Evolutionary conservation across 108 stramenopile species (phyloP).

Genomic region (Bacterosira constricta): DNA sequence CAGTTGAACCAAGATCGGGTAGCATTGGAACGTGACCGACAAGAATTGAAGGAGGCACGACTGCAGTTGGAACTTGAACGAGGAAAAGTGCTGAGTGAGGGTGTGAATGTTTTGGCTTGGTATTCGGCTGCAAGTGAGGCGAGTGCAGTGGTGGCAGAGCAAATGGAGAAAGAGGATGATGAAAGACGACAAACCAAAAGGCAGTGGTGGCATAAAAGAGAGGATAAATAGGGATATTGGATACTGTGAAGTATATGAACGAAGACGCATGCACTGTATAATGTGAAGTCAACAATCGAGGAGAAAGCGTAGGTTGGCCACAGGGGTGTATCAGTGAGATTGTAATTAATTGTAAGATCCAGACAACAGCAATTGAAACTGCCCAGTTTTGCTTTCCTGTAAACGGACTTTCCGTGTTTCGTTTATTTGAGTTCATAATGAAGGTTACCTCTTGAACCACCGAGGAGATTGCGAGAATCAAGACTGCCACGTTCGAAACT

Average conservation of each 20-base stretch:
- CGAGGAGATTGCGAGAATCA: too few relatives aligned
- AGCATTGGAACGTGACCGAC: conserved; percentile 18
- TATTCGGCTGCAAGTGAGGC: conserved; percentile 16
- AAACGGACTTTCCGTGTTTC: too few relatives aligned
- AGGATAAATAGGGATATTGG: neutral
- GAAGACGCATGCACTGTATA: neutral
- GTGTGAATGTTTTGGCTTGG: conserved; percentile 40
- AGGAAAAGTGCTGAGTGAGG: conserved; percentile 29
- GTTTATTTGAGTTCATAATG: too few relatives aligned
- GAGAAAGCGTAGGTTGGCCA: too few relatives aligned
- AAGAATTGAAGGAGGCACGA: conserved; percentile 10
- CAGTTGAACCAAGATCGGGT: conserved; percentile 36
- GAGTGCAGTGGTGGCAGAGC: neutral
- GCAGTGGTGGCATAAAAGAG: neutral
- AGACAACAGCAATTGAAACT: too few relatives aligned
- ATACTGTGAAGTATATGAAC: neutral
- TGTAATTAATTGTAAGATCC: too few relatives aligned
- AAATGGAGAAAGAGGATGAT: neutral
- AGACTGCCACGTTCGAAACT: too few relatives aligned
- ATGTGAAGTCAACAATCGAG: too few relatives aligned
- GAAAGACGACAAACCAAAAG: neutral
- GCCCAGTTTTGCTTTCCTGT: too few relatives aligned
- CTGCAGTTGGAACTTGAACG: conserved; percentile 27
- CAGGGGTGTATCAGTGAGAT: too few relatives aligned
- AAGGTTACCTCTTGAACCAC: too few relatives aligned